Conservation (phyloP, 2,329 filamentous ascomycete species). For the Emergomyces orientalis region DNA sequence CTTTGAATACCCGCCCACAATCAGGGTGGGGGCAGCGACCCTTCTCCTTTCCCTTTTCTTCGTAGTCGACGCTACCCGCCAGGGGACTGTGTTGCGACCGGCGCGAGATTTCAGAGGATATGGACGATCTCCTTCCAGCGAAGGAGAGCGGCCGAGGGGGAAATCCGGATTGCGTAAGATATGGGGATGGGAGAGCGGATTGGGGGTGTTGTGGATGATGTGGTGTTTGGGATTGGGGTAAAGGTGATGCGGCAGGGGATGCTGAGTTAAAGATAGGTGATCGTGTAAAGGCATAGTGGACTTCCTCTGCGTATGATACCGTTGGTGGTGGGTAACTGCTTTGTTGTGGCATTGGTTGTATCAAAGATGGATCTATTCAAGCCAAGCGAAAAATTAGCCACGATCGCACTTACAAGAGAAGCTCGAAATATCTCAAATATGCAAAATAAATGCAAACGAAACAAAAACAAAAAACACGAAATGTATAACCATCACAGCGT, state of each 20-base stretch:
- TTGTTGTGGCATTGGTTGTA: conserved; percentile 41
- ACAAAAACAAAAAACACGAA: not conserved
- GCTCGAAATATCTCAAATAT: not conserved
- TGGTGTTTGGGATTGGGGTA: conserved; percentile 19
- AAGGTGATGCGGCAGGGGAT: conserved; percentile 24
- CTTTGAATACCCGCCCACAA: conserved; percentile 80
- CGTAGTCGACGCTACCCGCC: conserved; percentile 51
- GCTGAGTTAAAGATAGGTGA: conserved; percentile 23
- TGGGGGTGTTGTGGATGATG: conserved; percentile 21
- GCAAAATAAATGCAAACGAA: not conserved
- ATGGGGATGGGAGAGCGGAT: conserved; percentile 49
- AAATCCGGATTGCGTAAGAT: conserved; percentile 48
- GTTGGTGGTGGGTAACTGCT: conserved; percentile 23
- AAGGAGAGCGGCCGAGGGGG: conserved; percentile 43
- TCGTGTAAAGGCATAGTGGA: conserved; percentile 23
- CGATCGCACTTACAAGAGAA: not conserved
- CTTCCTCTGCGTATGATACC: conserved; percentile 29
- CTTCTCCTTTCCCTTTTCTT: conserved; percentile 55
- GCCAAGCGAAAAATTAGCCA: conserved; percentile 7
- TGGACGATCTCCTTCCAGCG: conserved; percentile 54
- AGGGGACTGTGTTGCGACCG: conserved; percentile 51
- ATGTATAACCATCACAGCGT: conserved; percentile 6
- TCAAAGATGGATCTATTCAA: conserved; percentile 47
- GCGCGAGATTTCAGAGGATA: conserved; percentile 60
- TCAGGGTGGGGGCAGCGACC: conserved; percentile 71